phyloP scores from a whole-genome alignment of 176 grass and related monocot species.

The Elaeis guineensis region DNA sequence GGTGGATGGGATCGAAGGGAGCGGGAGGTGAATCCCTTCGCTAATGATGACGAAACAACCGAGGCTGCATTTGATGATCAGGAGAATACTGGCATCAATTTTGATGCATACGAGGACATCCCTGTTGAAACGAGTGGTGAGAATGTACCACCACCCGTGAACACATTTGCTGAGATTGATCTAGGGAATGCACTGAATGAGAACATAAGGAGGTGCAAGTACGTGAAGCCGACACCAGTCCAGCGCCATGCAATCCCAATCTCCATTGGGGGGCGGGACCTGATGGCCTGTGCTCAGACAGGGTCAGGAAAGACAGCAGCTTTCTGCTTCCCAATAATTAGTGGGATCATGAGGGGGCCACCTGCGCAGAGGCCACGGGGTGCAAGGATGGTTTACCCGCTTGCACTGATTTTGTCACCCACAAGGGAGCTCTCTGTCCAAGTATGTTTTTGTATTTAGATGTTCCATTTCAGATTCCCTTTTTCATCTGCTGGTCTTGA shows the following conservation, averaged over 20 bases:
- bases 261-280: constrained; percentile 54
- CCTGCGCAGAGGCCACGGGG: constrained; percentile 44
- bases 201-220: constrained; percentile 79
- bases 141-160: constrained; percentile 62
- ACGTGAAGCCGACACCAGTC: constrained; percentile 91
- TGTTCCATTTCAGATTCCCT: background rate
- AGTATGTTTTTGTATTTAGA: constrained; percentile 29
- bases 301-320: constrained; percentile 82
- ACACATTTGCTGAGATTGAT: constrained; percentile 89
- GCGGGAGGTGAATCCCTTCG: constrained; percentile 71
- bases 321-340: constrained; percentile 88
- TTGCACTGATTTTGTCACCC: constrained; percentile 77
- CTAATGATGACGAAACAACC: constrained; percentile 14
- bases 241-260: constrained; percentile 87
- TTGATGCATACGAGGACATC: constrained; percentile 90
- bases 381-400: constrained; percentile 52
- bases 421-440: constrained; percentile 78
- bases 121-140: constrained; percentile 85
- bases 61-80: constrained; percentile 31
- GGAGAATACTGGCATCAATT: constrained; percentile 64
- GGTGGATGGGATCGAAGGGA: constrained; percentile 56
- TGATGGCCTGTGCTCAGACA: constrained; percentile 95
- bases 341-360: constrained; percentile 58
- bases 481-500: background rate
- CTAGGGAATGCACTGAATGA: constrained; percentile 73